phyloP scores from a whole-genome alignment of 2,329 filamentous ascomycete genomes.

The Aspergillus ibericus region DNA sequence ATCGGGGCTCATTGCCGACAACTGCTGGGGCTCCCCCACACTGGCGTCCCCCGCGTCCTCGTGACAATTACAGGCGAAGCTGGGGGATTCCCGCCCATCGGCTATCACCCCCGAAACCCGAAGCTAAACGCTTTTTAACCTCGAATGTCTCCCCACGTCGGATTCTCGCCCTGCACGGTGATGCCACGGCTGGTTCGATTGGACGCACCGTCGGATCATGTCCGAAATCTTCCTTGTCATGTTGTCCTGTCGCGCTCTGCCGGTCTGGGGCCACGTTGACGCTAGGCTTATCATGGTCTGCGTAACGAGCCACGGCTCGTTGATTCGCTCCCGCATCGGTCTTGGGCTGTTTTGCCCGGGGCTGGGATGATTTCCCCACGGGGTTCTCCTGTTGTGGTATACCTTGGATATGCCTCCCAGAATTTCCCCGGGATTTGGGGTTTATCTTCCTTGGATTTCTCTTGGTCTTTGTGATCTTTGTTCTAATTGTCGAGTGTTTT shows the following conservation, averaged over 20 bases:
- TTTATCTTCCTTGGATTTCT: not conserved
- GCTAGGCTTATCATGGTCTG: not conserved
- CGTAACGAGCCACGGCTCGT: not conserved
- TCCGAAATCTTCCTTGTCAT: slow-evolving; percentile 12
- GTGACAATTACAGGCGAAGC: not conserved
- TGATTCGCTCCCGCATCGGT: slow-evolving; percentile 12
- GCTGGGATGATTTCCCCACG: slow-evolving; percentile 27
- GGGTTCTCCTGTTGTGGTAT: slow-evolving; percentile 14
- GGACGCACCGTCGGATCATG: slow-evolving; percentile 20
- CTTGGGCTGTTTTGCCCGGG: slow-evolving; percentile 15
- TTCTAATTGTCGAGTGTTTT: not conserved
- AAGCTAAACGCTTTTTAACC: slow-evolving; percentile 12
- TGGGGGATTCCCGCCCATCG: slow-evolving; percentile 2
- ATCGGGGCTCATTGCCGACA: slow-evolving; percentile 34
- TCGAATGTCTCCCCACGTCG: slow-evolving; percentile 1
- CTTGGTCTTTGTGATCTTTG: not conserved
- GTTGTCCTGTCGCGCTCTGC: not conserved
- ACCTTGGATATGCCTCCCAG: not conserved
- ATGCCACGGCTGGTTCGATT: slow-evolving; percentile 13
- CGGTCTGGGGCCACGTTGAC: not conserved
- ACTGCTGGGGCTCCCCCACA: not conserved
- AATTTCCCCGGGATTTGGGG: not conserved
- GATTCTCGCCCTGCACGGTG: not conserved
- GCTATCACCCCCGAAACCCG: slow-evolving; percentile 24
- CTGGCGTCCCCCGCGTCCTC: not conserved